These are phyloP conservation scores for Mesotaenium endlicherianum DNA, from an alignment of 139 green algal species.

Conservation along the genomic window DNA sequence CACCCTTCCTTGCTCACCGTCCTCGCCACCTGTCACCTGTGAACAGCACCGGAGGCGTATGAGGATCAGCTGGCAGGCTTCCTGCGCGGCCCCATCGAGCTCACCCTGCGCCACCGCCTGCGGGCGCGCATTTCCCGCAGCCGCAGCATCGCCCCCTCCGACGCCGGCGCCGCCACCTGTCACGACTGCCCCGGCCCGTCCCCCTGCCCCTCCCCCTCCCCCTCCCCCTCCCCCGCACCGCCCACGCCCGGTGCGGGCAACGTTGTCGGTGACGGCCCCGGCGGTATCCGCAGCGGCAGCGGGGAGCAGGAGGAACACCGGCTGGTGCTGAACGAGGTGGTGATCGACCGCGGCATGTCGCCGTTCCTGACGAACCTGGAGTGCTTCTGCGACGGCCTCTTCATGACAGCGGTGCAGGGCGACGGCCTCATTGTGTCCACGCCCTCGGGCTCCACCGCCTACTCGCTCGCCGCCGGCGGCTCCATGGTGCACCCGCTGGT, in stretches of 20 bases:
- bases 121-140: constrained; percentile 71
- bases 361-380: constrained; percentile 83
- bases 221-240: no score
- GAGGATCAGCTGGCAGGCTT: constrained; percentile 49
- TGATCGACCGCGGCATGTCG: constrained; percentile 81
- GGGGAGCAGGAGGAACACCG: constrained; percentile 1
- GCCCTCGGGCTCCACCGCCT: constrained; percentile 87
- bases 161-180: background rate
- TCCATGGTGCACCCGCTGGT: constrained; percentile 54
- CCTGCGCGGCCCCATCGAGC: constrained; percentile 62
- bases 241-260: no score
- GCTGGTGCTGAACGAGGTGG: constrained; percentile 92
- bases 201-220: background rate
- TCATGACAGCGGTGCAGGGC: constrained; percentile 67
- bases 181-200: background rate
- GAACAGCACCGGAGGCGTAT: no score
- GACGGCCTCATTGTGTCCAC: constrained; percentile 81
- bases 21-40: no score
- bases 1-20: no score
- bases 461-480: constrained; percentile 73
- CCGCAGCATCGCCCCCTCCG: no score
- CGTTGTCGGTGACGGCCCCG: no score
- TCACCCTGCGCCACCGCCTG: constrained; percentile 81
- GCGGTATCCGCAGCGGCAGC: no score
- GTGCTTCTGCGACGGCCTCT: constrained; percentile 46